Evolutionary conservation across 345 rosid species (phyloP).

Genomic region (Populus simonii): DNA sequence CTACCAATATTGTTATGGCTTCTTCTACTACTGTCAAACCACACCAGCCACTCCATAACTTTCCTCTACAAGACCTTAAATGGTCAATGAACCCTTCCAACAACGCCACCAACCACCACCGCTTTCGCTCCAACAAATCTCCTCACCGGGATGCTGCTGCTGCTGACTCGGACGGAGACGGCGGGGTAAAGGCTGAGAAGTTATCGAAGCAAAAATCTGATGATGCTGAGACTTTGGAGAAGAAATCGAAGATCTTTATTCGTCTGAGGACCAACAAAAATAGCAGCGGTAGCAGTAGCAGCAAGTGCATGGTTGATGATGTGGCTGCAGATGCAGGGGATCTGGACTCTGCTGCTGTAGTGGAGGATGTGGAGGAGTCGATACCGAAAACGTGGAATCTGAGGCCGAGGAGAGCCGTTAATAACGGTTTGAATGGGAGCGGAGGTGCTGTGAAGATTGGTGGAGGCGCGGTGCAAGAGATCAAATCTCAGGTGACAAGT

Average conservation of each 20-base stretch:
- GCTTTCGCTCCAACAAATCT: slow-evolving; percentile 33
- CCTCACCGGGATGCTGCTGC: slow-evolving; percentile 17
- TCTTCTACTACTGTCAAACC: slow-evolving; percentile 45
- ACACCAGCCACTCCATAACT: slow-evolving; percentile 62
- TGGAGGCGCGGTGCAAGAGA: slow-evolving; percentile 26
- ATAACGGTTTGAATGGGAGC: slow-evolving; percentile 4
- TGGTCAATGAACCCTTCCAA: slow-evolving; percentile 52
- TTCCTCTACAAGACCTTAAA: slow-evolving; percentile 52
- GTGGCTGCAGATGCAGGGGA: slow-evolving; percentile 30
- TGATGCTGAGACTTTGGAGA: slow-evolving; percentile 30
- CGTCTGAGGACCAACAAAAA: slow-evolving; percentile 39
- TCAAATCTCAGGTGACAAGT: slow-evolving; percentile 28
- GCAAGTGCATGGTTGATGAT: slow-evolving; percentile 9
- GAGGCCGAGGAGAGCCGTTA: slow-evolving; percentile 51
- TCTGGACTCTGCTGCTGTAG: slow-evolving; percentile 33
- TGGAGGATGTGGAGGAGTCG: slow-evolving; percentile 39
- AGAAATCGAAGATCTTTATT: slow-evolving; percentile 48
- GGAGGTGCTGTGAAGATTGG: slow-evolving; percentile 29
- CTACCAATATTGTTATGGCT: slow-evolving; percentile 15
- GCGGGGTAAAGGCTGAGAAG: slow-evolving; percentile 11
- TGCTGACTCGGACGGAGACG: slow-evolving; percentile 12
- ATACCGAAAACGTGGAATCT: slow-evolving; percentile 65
- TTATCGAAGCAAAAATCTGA: slow-evolving; percentile 15
- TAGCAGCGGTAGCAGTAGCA: slow-evolving; percentile 8
- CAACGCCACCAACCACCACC: slow-evolving; percentile 16